A percentile compares a stretch with the other conserved stretches of the same genome.
phyloP scores from a whole-genome alignment of 805 yeast genomes.

The Yamadazyma olivae region DNA sequence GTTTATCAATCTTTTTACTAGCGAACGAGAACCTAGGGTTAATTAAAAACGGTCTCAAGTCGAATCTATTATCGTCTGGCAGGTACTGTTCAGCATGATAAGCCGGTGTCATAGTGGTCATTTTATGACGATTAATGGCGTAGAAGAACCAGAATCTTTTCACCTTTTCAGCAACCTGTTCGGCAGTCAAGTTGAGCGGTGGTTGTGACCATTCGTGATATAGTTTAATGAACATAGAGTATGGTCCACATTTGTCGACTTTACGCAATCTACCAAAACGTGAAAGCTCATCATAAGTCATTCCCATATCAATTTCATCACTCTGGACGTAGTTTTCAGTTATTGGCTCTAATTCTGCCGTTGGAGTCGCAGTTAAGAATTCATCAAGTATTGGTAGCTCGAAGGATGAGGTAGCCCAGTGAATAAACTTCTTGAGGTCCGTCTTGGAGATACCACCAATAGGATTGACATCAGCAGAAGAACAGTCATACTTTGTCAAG shows the following conservation, averaged over 20 bases:
- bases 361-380: conserved; percentile 89
- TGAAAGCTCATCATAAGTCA: conserved; percentile 92
- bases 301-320: conserved; percentile 98
- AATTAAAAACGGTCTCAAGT: conserved; percentile 91
- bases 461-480: conserved; percentile 96
- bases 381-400: conserved; percentile 73
- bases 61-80: conserved; percentile 96
- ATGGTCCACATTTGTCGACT: conserved; percentile 94
- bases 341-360: conserved; percentile 97
- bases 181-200: conserved; percentile 62
- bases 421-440: conserved; percentile 82
- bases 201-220: conserved; percentile 90
- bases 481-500: conserved; percentile 94
- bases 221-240: conserved; percentile 86
- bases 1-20: conserved; percentile 78
- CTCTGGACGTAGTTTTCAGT: conserved; percentile 90
- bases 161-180: conserved; percentile 86
- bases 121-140: conserved; percentile 94
- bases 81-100: conserved; percentile 98
- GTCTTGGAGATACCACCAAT: conserved; percentile 98
- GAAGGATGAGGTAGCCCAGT: conserved; percentile 68
- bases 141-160: conserved; percentile 90
- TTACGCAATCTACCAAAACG: conserved; percentile 88
- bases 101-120: conserved; percentile 95
- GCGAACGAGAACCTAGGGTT: conserved; percentile 91